Evolutionary conservation across 768 basidiomycete species (phyloP), one percentile per base, ranked within the genome.

Genomic region (Royoungia palumana): DNA sequence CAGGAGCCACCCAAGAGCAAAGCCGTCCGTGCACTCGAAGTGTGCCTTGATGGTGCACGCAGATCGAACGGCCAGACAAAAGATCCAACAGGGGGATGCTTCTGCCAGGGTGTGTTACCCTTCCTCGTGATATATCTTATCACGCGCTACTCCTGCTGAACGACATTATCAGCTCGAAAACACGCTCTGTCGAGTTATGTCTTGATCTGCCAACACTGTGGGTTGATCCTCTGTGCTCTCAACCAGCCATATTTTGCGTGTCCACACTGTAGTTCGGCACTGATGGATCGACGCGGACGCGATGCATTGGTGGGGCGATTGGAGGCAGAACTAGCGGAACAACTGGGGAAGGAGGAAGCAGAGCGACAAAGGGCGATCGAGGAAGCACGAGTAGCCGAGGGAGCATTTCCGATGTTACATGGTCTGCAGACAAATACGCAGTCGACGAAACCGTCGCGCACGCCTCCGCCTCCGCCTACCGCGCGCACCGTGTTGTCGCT

Each of bases 11-110:
- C 62, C 2, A 83, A 79, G 61, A 84, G 78, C 63, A 72, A 65
- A 50, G 72, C 71, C 28, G 72, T 86, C 13, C 65, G 65, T 5
- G 56, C 52, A 20, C 70, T 87, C 16, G 81, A 85, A 55, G 56
- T 64, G 7, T 64, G 82, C 35, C 63, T 78, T 27, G 56, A 66
- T n/a, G 72, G 66, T 5, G 62, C 81, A 20, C 61, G 60, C 14
- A 62, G 59, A 13, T 59, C 69, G 3, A 63, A 63, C n/a, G 69
- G 68, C 1, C 62, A 46, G 0, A 61, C 67, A 35, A 77, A 67
- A 47, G 83, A 87, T 63, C 76, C 81, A 0, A 78, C 75, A 35
- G 79, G 81, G 5, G 83, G 85, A 0, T 88, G 85, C 58, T 87
- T 84, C 58, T 88, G 85, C 56, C 78, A 80, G 70, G 83, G 85